Base-by-base conservation (phyloP, 768 basidiomycete genomes). In the Rhizopogon sp. region DNA sequence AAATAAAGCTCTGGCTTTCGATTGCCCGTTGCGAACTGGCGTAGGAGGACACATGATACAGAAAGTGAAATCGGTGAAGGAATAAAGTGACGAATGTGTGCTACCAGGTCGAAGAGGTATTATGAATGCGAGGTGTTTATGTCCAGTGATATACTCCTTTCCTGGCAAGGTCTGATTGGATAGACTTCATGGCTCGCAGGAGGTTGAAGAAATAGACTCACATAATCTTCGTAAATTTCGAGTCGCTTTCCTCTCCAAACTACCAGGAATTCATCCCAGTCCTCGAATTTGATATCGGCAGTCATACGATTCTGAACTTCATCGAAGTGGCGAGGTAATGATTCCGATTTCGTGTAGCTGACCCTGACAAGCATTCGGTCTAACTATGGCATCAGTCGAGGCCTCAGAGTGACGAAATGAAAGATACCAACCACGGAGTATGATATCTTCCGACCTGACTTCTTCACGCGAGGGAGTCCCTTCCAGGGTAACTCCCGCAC, bases 331-430 rank as follows among this genome's bases (percentile, higher is more conserved):
- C 67, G 60, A 10, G 76, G 70, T 5, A 88, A 57, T 17, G 69
- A 68, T 56, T 82, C 81, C 1, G 73, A 72, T 55, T 79, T 79
- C 11, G 83, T 84, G 67, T 87, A 84, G 43, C 80, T 83, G 2
- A 89, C 79, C 54, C 87, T 77, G 29, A 97, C 85, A 6, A 95
- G 78, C 93, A 97, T 95, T 57, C 95, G 80, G 70, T 96, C 95
- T 96, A 65, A 61, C 39, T 60, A 46, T 17, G 46, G 58, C 20
- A 45, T 71, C 62, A 71, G 46, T 7, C 11, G 22, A 9, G 25
- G 9, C 16, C 41, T 53, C 20, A 37, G 17, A n/a, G 29, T 25
- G 5, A 13, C 11, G 17, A 10, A 56, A 43, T 43, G n/a, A 17
- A 44, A 37, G 43, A 52, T 37, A 54, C 74, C 57, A 60, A 93